Base-by-base conservation (phyloP, 2,329 filamentous ascomycete genomes). In the Neofusicoccum ribis region DNA sequence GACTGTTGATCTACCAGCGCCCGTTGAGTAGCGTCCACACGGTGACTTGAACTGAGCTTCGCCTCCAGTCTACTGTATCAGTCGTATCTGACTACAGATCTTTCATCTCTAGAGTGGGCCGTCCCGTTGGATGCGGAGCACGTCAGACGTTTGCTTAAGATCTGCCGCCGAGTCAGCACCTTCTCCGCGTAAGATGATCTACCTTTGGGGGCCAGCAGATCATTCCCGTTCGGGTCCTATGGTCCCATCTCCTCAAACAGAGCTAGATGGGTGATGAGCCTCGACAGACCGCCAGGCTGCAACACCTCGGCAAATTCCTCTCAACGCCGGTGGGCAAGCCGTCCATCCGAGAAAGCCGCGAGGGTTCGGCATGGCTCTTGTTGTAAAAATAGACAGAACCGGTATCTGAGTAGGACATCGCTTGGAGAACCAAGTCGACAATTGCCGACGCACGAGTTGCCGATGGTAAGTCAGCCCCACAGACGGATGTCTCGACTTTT, bases 201-300 rank as follows among this genome's bases (percentile, higher is more conserved):
- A 41, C 56, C 11, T 43, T 60, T 60, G 56, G 56, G 56, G 43
- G 56, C 56, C 39, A 43, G 56, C 14, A 47, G 56, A 47, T 60
- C 54, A 34, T 60, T 36, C 43, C 31, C n/a, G 37, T 47, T 14
- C 15, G n/a, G n/a, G 56, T 27, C 34, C 15, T 37, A 9, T 31
- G 31, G 12, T 12, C 56, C 56, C 31, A 39, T 36, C 41, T 36
- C 27, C 15, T n/a, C 27, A 36, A 37, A 23, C 31, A 14, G 15
- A 37, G 56, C 56, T 14, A 17, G 31, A 5, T 17, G 23, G 31
- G 12, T 34, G 23, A 31, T 7, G 52, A 58, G 52, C 52, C 12
- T 59, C 54, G 23, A 20, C 41, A 59, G 54, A 20, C 27, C 23
- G 27, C 56, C 41, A 60, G 31, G 43, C 27, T 37, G 9, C 56